Base-by-base conservation (phyloP, 177 flowering plant species). In the Telopea speciosissima region DNA sequence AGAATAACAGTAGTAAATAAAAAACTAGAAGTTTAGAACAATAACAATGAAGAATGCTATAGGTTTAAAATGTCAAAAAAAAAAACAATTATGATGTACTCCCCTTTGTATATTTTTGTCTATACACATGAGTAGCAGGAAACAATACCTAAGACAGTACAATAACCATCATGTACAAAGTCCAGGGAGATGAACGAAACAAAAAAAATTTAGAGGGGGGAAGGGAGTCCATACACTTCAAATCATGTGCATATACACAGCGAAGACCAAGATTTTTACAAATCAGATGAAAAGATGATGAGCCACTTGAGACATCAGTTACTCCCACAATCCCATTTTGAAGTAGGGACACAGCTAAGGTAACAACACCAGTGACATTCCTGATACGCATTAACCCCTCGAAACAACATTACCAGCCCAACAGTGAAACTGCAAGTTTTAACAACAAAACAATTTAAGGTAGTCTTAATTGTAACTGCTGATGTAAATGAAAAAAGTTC, bases 361-460 rank as follows among this genome's bases (percentile, higher is more conserved):
- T 90, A 89, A 75, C 78, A 90, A 71, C 97, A 92, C 96, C 97
- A 92, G 67, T 72, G 72, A 80, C 97, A 92, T 56, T 75, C 85
- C n/a, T 87, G 81, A 23, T 87, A 82, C 22, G 83, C 96, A 52
- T 87, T 85, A 71, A 76, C 87, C 62, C 90, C 94, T 45, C 76
- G 73, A 70, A 91, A 92, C 58, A 92, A 81, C 95, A 91, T 88
- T 72, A 91, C 85, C 78, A 87, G 70, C 70, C 83, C 93, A 56
- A 85, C 83, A 0, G 80, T 78, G 49, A 78, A 83, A 73, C 96
- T 92, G 88, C 78, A 79, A 42, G 31, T 54, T 28, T 49, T 12
- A 49, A 12, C 54, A 49, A 2, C 14, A 49, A 49, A 49, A 12
- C 19, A 13, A 49, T 13, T 2, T n/a, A n/a, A n/a, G n/a, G 13